Evolutionary conservation across 345 rosid genomes (phyloP), one percentile per base, ranked within the genome.

Genomic region (Chamaenerion angustifolium): DNA sequence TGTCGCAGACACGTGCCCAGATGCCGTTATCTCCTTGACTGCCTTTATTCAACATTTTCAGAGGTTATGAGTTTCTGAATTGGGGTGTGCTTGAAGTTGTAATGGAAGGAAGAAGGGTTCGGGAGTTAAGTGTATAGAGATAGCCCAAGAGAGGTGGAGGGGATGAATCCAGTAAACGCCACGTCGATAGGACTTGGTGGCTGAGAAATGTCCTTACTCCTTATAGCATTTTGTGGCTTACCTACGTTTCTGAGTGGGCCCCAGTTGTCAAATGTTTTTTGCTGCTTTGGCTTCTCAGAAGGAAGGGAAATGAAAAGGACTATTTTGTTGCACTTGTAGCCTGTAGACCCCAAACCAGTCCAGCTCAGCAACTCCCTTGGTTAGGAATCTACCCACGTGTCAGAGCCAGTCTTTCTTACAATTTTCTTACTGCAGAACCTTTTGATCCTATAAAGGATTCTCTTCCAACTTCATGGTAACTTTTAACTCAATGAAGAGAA

Each of bases 1-100:
- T 80, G 67, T 79, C 95, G 35, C 97, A 89, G 3, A 46, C 60
- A 8, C 86, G 80, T 14, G 82, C 78, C 89, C 93, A 80, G 14
- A 59, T 56, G 7, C 50, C 27, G 7, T 52, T 37, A 0, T 60
- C 61, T 1, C 64, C 64, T 10, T 64, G 51, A 42, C 17, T n/a
- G 59, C 79, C 94, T 41, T 79, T 64, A 65, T 82, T 85, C 81
- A 88, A 56, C 97, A 82, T 87, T 4, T 18, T 11, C 54, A 1
- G 13, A 10, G 8, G 42, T 51, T 8, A 52, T 42, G 59, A 40
- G 43, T 40, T 56, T 46, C 37, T 19, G 43, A 25, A 40, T 9
- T 14, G 43, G 19, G 42, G 18, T 12, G 16, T 17, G 62, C 44
- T 9, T 48, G 57, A 16, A 11, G 25, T 18, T 44, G 35, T 42